Conservation (phyloP, 345 rosid species). For the Boechera divaricarpa region DNA sequence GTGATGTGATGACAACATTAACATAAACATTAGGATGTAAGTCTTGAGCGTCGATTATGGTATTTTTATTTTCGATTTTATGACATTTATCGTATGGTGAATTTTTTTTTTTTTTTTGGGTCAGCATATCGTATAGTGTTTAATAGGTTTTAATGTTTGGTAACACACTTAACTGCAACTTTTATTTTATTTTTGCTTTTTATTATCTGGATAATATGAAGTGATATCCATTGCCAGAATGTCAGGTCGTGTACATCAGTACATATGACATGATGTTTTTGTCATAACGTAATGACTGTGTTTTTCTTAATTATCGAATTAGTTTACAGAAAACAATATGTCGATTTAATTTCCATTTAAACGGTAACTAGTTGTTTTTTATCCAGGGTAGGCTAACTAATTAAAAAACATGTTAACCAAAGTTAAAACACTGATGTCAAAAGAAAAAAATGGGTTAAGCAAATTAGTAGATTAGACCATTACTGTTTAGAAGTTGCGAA, state of each 20-base stretch:
- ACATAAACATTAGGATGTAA: not conserved
- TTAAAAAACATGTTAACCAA: not conserved
- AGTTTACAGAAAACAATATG: not conserved
- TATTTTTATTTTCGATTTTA: not conserved
- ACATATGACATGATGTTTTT: slow-evolving; percentile 44
- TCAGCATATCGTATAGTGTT: slow-evolving; percentile 10
- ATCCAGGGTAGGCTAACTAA: not conserved
- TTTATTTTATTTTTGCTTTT: not conserved
- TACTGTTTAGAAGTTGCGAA: slow-evolving; percentile 27
- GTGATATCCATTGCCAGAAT: slow-evolving; percentile 34
- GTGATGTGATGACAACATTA: not conserved
- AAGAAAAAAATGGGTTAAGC: not conserved
- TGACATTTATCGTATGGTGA: not conserved
- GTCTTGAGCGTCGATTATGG: not conserved
- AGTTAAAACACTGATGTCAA: not conserved
- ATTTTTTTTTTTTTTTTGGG: not conserved
- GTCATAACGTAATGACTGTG: slow-evolving; percentile 33
- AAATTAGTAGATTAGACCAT: not conserved
- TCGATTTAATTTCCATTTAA: not conserved
- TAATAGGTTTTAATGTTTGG: slow-evolving; percentile 7
- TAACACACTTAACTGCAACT: slow-evolving; percentile 1
- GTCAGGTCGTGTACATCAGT: slow-evolving; percentile 35
- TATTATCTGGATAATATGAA: slow-evolving; percentile 38
- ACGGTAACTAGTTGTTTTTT: not conserved
- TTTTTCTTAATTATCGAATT: slow-evolving; percentile 1